Percentiles rank a stretch among this genome's conserved stretches.
Conservation (phyloP, 1,284 basidiomycete species). For the Cronartium ribicola region DNA sequence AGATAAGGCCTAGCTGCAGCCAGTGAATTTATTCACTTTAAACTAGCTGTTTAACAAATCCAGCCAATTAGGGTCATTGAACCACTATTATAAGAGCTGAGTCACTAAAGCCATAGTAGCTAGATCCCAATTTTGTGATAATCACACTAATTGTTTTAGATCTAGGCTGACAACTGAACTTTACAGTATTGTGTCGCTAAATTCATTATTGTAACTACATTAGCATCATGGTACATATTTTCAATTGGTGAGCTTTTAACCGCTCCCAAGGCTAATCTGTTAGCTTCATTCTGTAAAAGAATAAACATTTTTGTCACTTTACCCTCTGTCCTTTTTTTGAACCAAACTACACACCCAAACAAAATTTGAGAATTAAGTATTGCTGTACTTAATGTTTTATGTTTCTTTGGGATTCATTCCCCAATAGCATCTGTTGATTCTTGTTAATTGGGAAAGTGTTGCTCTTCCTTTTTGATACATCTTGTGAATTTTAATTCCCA, state of each 20-base stretch:
- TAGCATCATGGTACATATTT: neutral
- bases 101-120: too few species aligned
- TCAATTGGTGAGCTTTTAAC: neutral
- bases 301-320: conserved; percentile 7
- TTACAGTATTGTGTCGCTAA: neutral
- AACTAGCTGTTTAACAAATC: too few species aligned
- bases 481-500: neutral
- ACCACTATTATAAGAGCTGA: too few species aligned
- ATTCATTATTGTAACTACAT: neutral
- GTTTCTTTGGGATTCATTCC: conserved; percentile 1
- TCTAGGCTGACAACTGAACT: too few species aligned
- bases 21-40: too few species aligned
- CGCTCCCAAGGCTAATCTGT: neutral
- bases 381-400: neutral
- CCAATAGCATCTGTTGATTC: conserved; percentile 5
- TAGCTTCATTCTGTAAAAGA: neutral
- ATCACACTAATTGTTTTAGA: too few species aligned
- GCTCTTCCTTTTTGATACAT: neutral
- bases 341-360: conserved; percentile 4
- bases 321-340: neutral
- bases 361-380: neutral
- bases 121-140: too few species aligned
- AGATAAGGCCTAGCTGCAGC: too few species aligned
- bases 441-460: neutral
- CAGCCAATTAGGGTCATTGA: too few species aligned